Evolutionary conservation across 1,284 basidiomycete genomes (phyloP), one percentile per base, ranked within the genome.

Genomic region (Leccinum solheimii): DNA sequence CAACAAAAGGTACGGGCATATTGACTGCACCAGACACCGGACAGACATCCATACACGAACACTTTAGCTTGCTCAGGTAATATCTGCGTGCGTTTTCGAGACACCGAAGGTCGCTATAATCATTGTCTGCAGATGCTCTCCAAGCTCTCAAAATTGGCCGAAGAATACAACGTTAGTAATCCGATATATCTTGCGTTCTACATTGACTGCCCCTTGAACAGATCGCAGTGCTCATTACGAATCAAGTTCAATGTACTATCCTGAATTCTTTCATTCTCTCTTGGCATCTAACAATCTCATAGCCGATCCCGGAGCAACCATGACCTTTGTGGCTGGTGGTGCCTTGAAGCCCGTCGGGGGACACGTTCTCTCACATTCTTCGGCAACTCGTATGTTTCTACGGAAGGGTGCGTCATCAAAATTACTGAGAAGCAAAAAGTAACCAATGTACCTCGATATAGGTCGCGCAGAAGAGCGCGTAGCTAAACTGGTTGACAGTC

Each of bases 391-490:
- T 59, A 83, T 95, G 71, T 93, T 90, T 72, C 80, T 95, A 62
- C 84, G 92, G n/a, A 95, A 95, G 84, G 94, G 94, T 88, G 65
- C n/a, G 70, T 58, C 66, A 48, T 49, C 40, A 48, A 3, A 49
- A 19, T 5, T 16, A 10, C 43, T 30, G 27, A 53, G 14, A 58
- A 45, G 8, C 13, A 21, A 57, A 21, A 34, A 27, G 10, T 40
- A 50, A 50, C 52, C 60, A 6, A 60, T 48, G 16, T 38, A 3
- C n/a, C 34, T 50, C 34, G 13, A 36, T 54, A 21, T 67, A 91
- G 94, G 95, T 65, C 88, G 94, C 52, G 95, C 92, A 5, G 95
- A 97, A 73, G 95, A 97, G 78, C 90, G 95, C 61, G 93, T 97
- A 32, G 94, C 94, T n/a, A 97, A 97, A 73, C 82, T 97, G 3